These are phyloP conservation scores for Puccinia novopanici DNA, from an alignment of 1,284 basidiomycete species.

Conservation along the genomic window DNA sequence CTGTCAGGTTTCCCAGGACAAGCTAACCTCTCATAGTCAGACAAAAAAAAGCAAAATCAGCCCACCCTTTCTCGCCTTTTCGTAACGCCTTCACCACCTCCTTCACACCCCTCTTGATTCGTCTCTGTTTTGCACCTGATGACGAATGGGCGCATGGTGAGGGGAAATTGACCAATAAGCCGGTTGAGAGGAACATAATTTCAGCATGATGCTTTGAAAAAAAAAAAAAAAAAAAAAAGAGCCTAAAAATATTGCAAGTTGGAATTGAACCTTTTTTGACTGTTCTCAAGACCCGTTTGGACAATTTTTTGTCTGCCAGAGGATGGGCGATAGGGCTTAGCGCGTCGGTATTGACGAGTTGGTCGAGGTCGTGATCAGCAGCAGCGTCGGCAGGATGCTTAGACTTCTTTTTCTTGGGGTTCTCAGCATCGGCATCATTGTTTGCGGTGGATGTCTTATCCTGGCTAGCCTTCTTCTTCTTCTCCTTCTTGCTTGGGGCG, in stretches of 20 bases:
- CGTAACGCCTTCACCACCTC: conserved; percentile 93
- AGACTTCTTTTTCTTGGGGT: conserved; percentile 11
- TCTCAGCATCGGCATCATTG: background rate
- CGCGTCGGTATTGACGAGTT: conserved; percentile 64
- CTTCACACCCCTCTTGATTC: conserved; percentile 92
- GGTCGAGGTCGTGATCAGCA: conserved; percentile 8
- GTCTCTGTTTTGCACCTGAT: conserved; percentile 81
- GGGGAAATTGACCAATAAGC: background rate
- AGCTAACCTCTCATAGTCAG: too few relatives aligned
- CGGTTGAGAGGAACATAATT: too few relatives aligned
- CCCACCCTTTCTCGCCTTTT: conserved; percentile 89
- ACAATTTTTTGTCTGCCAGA: conserved; percentile 82
- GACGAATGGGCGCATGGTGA: background rate
- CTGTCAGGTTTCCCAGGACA: conserved; percentile 6
- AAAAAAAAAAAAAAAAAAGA: too few relatives aligned
- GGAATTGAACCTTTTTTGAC: conserved; percentile 76
- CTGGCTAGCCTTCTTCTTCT: conserved; percentile 3
- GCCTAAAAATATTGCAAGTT: background rate
- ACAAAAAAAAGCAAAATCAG: conserved; percentile 48
- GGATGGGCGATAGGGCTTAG: conserved; percentile 87
- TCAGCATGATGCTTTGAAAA: background rate
- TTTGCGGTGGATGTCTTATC: background rate
- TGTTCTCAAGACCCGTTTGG: conserved; percentile 87
- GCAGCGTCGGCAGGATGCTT: background rate
- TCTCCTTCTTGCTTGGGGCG: conserved; percentile 9